Base-by-base conservation (phyloP, 2,329 filamentous ascomycete species). In the Simplicillium aogashimaense region DNA sequence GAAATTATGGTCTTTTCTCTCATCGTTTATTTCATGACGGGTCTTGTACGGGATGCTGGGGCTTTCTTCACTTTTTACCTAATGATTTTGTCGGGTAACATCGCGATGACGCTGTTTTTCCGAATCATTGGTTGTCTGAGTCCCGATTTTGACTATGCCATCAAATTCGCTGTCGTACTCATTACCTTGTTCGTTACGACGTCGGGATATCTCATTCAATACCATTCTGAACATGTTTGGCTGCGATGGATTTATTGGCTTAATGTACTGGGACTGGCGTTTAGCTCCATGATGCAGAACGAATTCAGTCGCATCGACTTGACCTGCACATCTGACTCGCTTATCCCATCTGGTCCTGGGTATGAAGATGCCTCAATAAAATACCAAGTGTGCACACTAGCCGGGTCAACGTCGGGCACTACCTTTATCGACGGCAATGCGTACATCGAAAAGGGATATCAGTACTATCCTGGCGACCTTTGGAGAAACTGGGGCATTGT, bases 401-500 rank as follows among this genome's bases (percentile, higher is more conserved):
- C 81, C 1, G 88, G 87, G 2, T 84, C 83, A 7, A 66, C 64
- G 1, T 66, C 81, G 1, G 86, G 87, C 2, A 81, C 74, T 0
- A 59, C 68, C 2, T 54, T 67, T 9, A 76, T 94, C 1, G 69
- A 72, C 1, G 88, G 87, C 3, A 63, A 65, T 0, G 72, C 69
- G 12, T 94, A 94, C 55, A 75, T 94, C 44, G 67, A 72, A 0
- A 60, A 76, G 16, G 77, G 70, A 0, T 94, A 85, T 57, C 70
- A 72, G 0, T 94, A 89, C 61, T 57, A 66, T 11, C 71, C 74
- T 0, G 61, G 65, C 1, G 75, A 90, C 38, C 67, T 92, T 1
- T 94, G 87, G 87, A 73, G 86, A 33, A 88, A 92, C 59, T 86
- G 83, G 57, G 86, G 84, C 1, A 92, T 95, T 46, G 79, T 94